Evolutionary conservation across 441 rosid genomes (phyloP).

Genomic region (Pelargonium fulgidum): DNA sequence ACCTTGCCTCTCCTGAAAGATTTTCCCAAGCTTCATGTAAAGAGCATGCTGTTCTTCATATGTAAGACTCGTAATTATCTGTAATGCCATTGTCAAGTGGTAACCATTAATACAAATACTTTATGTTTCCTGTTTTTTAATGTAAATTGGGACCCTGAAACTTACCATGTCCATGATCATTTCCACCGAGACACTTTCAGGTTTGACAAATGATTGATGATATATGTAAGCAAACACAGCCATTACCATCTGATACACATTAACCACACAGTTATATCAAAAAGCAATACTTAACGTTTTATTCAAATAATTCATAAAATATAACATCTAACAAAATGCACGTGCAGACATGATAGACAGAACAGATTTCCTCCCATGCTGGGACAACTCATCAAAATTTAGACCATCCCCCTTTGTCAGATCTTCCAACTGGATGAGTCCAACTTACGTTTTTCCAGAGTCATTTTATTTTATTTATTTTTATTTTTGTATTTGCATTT

Average conservation of each 20-base stretch:
- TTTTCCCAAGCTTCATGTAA: slow-evolving; percentile 46
- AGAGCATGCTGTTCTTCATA: slow-evolving; percentile 64
- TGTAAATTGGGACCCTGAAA: neutral
- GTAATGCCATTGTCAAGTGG: neutral
- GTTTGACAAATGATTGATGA: slow-evolving; percentile 66
- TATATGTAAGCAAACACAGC: slow-evolving; percentile 89
- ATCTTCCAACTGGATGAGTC: too few relatives aligned
- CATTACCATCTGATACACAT: slow-evolving; percentile 71
- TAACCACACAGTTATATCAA: neutral
- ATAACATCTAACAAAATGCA: too few relatives aligned
- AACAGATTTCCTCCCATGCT: too few relatives aligned
- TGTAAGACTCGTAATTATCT: slow-evolving; percentile 58
- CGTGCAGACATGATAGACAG: too few relatives aligned
- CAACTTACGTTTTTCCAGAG: too few relatives aligned
- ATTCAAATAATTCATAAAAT: neutral
- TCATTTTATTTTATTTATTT: too few relatives aligned
- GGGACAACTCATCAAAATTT: too few relatives aligned
- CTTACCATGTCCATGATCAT: slow-evolving; percentile 67
- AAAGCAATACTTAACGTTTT: neutral
- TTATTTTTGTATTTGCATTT: too few relatives aligned
- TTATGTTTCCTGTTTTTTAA: neutral
- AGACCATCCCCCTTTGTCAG: too few relatives aligned
- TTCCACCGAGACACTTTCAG: slow-evolving; percentile 52
- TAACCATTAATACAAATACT: neutral
- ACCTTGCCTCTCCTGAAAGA: slow-evolving; percentile 38